phyloP scores from a whole-genome alignment of 2,329 filamentous ascomycete species.

The Colletotrichum kahawae region DNA sequence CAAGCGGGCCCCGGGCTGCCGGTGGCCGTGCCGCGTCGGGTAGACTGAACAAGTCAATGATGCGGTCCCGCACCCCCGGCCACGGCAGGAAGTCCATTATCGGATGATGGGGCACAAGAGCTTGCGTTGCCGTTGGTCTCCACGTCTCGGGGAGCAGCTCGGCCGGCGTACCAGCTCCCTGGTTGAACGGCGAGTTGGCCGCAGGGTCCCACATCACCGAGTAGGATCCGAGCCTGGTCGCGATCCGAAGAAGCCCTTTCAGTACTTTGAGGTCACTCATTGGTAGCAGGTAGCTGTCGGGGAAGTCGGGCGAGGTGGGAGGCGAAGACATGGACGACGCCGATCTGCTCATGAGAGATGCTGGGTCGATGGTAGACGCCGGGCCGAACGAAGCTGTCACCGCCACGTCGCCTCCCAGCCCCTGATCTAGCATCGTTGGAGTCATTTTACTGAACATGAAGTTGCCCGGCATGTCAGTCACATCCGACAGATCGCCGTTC shows the following conservation, averaged over 20 bases:
- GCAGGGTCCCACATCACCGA: constrained; percentile 50
- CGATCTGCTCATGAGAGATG: not conserved
- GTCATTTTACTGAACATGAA: not conserved
- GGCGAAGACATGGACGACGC: constrained; percentile 18
- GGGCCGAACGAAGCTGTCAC: not conserved
- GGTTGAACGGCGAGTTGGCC: constrained; percentile 51
- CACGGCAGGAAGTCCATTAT: constrained; percentile 63
- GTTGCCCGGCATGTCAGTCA: not conserved
- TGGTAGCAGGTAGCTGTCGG: constrained; percentile 54
- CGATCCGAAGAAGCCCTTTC: constrained; percentile 51
- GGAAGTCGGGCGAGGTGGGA: constrained; percentile 28
- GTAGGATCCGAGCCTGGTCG: constrained; percentile 47
- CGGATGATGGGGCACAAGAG: constrained; percentile 59
- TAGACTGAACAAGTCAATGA: constrained; percentile 56
- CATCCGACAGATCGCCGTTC: not conserved
- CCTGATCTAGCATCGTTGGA: not conserved
- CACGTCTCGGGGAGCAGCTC: constrained; percentile 50
- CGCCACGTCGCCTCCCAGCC: not conserved
- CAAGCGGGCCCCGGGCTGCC: constrained; percentile 49
- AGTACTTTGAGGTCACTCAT: constrained; percentile 54
- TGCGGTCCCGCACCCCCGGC: constrained; percentile 57
- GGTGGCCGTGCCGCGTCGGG: constrained; percentile 53
- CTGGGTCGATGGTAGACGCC: constrained; percentile 15
- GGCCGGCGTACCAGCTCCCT: constrained; percentile 31
- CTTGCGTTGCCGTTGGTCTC: constrained; percentile 55